These are phyloP conservation scores for Leptomonas pyrrhocoris DNA, from an alignment of 208 protist species.

Conservation along the genomic window DNA sequence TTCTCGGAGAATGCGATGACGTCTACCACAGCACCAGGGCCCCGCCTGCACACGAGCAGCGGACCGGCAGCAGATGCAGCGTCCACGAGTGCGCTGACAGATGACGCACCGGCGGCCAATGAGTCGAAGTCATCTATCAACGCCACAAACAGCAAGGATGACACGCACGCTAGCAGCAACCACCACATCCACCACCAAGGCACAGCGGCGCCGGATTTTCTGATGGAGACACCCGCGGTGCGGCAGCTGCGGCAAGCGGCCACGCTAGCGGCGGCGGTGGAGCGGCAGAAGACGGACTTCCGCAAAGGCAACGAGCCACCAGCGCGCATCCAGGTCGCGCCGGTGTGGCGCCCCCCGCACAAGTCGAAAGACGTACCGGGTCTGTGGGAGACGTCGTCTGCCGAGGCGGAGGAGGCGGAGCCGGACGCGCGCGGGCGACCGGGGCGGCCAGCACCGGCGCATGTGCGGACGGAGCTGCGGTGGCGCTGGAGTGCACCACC, in stretches of 20 bases:
- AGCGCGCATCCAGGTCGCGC: slow-evolving; percentile 30
- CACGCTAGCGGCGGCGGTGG: slow-evolving; percentile 54
- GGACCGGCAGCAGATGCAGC: background rate
- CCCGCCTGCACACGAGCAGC: background rate
- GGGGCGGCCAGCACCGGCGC: slow-evolving; percentile 13
- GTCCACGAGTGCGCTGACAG: background rate
- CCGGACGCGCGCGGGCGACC: slow-evolving; percentile 29
- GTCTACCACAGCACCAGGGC: background rate
- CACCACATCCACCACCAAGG: background rate
- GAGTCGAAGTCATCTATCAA: background rate
- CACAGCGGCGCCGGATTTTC: background rate
- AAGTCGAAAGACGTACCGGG: slow-evolving; percentile 41
- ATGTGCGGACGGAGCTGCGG: slow-evolving; percentile 33
- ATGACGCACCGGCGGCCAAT: background rate
- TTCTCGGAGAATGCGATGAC: background rate
- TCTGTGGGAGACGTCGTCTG: slow-evolving; percentile 60
- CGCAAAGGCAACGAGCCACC: slow-evolving; percentile 17
- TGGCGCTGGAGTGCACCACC: slow-evolving; percentile 60
- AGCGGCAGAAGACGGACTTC: slow-evolving; percentile 32
- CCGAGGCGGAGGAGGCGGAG: slow-evolving; percentile 40
- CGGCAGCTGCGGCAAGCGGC: slow-evolving; percentile 40
- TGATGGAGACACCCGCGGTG: slow-evolving; percentile 22
- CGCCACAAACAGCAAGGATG: background rate
- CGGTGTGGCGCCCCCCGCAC: slow-evolving; percentile 36
- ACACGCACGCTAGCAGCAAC: background rate